Evolutionary conservation across 176 grass and related monocot species (phyloP), one percentile per base, ranked within the genome.

Genomic region (Aegilops umbellulata): DNA sequence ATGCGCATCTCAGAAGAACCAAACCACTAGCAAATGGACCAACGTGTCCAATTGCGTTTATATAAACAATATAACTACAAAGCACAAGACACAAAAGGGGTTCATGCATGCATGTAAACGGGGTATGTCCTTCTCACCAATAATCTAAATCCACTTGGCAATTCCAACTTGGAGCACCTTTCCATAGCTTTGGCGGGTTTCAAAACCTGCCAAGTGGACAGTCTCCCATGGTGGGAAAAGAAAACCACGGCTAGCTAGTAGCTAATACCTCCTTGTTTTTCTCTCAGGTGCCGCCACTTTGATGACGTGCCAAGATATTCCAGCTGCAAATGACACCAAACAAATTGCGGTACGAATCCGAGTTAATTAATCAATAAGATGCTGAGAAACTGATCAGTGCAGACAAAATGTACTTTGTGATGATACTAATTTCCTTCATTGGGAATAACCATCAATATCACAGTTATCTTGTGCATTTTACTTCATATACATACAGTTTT

Each of bases 131-230:
- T 63, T 88, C 12, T 83, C 63, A 78, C 32, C 46, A 35, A 14
- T 69, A 69, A 2, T 34, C 13, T 29, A 53, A 27, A 30, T 20
- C 55, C 16, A 64, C 2, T 79, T 23, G 30, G 8, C 16, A 8
- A 22, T 62, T 68, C 29, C 74, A 77, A 68, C 60, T 22, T 26
- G 60, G 36, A 64, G 38, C 55, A 58, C 61, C 74, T 64, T 68
- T 46, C 38, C 64, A 11, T 55, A 47, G 6, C 69, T 32, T 61
- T 34, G 44, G 20, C 19, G 8, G n/a, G 70, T 46, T 74, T 81
- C 25, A 77, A 69, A 88, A 69, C 32, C 15, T 66, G 77, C 25
- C 78, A 77, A 81, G 46, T 86, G 83, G 34, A 22, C 30, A 30
- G 71, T 82, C 83, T 36, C 49, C 3, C 60, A n/a, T 60, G 53